Percentiles rank a stretch among this genome's conserved stretches.
These are phyloP conservation scores for Stropharia rugosoannulata DNA, from an alignment of 768 basidiomycete species.

Conservation along the genomic window DNA sequence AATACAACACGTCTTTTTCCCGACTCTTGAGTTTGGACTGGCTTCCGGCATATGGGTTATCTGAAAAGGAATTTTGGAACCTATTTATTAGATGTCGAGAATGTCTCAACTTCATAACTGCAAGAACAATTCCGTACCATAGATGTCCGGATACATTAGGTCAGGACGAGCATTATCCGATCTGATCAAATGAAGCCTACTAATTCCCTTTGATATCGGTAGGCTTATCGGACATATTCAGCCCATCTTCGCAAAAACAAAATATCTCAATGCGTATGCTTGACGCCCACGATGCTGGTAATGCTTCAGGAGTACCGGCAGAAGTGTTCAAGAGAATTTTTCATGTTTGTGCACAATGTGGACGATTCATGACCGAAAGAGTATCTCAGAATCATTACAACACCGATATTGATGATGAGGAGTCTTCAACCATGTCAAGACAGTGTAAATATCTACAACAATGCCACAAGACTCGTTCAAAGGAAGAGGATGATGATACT, in stretches of 20 bases:
- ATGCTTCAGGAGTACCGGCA: background rate
- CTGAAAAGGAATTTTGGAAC: background rate
- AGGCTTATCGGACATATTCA: background rate
- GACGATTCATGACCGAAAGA: background rate
- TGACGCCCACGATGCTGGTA: background rate
- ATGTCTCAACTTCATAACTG: background rate
- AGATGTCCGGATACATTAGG: background rate
- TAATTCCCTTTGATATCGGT: no score
- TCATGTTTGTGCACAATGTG: background rate
- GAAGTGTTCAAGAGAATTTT: background rate
- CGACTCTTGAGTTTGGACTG: background rate
- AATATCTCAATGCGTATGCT: background rate
- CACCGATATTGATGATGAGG: background rate
- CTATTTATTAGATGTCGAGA: background rate
- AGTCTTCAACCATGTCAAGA: background rate
- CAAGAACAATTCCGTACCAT: background rate
- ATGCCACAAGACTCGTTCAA: no score
- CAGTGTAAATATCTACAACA: background rate
- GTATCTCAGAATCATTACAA: background rate
- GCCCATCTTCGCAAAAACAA: background rate
- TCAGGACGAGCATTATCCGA: no score
- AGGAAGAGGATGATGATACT: no score
- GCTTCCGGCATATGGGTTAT: background rate
- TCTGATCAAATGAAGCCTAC: no score
- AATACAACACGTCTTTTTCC: background rate